Conservation (phyloP, 345 rosid species). For the Eutrema yunnanense region DNA sequence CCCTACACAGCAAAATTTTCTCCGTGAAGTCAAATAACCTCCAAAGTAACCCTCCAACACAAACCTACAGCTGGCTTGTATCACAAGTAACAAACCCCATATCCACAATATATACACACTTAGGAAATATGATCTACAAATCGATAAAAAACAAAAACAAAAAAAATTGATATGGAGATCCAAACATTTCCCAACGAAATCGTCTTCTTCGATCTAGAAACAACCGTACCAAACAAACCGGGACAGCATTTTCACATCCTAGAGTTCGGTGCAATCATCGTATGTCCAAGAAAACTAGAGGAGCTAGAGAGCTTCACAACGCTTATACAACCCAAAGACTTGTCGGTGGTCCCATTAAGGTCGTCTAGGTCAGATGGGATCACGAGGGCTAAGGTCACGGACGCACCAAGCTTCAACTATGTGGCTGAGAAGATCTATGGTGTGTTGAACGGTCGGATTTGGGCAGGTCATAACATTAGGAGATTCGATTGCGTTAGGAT, state of each 20-base stretch:
- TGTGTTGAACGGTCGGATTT: slow-evolving; percentile 66
- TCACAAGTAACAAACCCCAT: slow-evolving; percentile 31
- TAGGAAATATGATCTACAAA: neutral
- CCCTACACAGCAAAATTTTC: slow-evolving; percentile 23
- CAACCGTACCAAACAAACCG: slow-evolving; percentile 57
- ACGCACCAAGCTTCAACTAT: slow-evolving; percentile 59
- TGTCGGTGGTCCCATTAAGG: slow-evolving; percentile 44
- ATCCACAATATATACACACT: slow-evolving; percentile 37
- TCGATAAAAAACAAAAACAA: neutral
- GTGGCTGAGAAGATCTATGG: slow-evolving; percentile 62
- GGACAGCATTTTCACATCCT: slow-evolving; percentile 62
- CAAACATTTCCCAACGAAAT: slow-evolving; percentile 37
- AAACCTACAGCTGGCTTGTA: slow-evolving; percentile 36
- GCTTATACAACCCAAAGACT: slow-evolving; percentile 62
- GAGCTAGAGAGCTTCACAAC: slow-evolving; percentile 72
- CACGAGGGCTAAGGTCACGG: slow-evolving; percentile 50
- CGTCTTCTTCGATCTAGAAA: slow-evolving; percentile 83
- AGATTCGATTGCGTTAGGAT: slow-evolving; percentile 82
- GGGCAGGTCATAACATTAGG: slow-evolving; percentile 93
- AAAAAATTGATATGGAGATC: slow-evolving; percentile 7
- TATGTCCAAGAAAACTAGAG: slow-evolving; percentile 57
- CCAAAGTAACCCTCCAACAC: slow-evolving; percentile 33
- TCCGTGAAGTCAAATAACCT: slow-evolving; percentile 25
- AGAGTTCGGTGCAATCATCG: slow-evolving; percentile 83
- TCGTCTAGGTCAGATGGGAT: slow-evolving; percentile 68